Percentiles rank a stretch among this genome's conserved stretches.
Conservation (phyloP, 345 rosid genomes). For the Acer saccharum region DNA sequence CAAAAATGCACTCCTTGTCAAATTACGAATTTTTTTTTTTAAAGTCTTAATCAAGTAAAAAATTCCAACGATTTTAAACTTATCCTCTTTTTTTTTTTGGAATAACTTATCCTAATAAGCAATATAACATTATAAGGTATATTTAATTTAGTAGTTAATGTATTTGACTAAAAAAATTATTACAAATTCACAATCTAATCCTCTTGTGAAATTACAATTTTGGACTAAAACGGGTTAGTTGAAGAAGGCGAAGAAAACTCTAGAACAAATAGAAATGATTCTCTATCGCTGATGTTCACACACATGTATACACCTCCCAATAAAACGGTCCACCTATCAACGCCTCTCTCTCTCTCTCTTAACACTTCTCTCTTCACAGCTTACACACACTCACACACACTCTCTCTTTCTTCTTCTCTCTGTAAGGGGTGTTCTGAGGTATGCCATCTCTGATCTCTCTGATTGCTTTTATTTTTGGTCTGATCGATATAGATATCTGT, state of each 20-base stretch:
- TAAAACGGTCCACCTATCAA: background rate
- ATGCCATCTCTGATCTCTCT: background rate
- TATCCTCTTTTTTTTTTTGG: no score
- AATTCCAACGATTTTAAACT: no score
- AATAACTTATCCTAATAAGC: no score
- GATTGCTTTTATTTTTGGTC: background rate
- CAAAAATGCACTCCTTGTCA: no score
- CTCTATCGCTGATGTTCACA: background rate
- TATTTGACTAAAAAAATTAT: no score
- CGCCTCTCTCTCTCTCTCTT: no score
- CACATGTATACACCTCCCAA: background rate
- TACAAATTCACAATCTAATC: background rate
- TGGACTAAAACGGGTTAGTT: background rate
- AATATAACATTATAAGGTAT: no score
- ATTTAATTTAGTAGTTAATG: no score
- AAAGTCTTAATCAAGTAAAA: no score
- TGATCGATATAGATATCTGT: background rate
- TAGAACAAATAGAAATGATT: background rate
- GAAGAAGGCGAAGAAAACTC: background rate
- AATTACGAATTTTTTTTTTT: no score
- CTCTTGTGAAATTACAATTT: background rate
- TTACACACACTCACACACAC: background rate
- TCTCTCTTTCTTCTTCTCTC: background rate
- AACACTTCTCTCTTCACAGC: no score
- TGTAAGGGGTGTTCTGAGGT: conserved; percentile 57